phyloP scores from a whole-genome alignment of 768 basidiomycete genomes.

The Naganishia friedmannii region DNA sequence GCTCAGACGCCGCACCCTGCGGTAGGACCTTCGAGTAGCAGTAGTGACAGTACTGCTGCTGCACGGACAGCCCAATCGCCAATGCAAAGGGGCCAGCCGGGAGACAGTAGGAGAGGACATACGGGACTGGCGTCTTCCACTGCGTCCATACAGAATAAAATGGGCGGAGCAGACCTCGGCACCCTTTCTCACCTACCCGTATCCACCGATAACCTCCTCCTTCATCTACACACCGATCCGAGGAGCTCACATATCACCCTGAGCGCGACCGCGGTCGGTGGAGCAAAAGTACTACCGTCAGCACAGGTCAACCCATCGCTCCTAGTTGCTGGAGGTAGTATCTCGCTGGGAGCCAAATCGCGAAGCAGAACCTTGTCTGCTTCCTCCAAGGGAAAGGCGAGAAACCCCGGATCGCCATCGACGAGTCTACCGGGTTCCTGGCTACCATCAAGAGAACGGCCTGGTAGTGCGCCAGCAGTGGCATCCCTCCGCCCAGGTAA shows the following conservation, averaged over 20 bases:
- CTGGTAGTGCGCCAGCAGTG: background rate
- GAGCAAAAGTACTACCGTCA: slow-evolving; percentile 13
- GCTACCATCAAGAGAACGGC: background rate
- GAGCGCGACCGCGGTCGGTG: slow-evolving; percentile 27
- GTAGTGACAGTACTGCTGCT: background rate
- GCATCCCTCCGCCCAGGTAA: background rate
- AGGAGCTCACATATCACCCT: slow-evolving; percentile 47
- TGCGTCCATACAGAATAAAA: background rate
- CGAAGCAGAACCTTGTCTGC: slow-evolving; percentile 30
- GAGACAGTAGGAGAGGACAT: background rate
- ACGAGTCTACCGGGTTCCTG: background rate
- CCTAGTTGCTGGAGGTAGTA: slow-evolving; percentile 6
- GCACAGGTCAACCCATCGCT: slow-evolving; percentile 4
- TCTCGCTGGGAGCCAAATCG: slow-evolving; percentile 25
- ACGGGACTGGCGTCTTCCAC: background rate
- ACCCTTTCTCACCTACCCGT: slow-evolving; percentile 19
- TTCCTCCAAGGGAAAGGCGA: slow-evolving; percentile 21
- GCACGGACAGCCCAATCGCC: slow-evolving; percentile 7
- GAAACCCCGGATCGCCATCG: background rate
- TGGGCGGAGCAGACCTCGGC: background rate
- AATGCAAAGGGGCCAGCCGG: slow-evolving; percentile 7
- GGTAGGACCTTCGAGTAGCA: background rate
- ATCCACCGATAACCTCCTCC: slow-evolving; percentile 46
- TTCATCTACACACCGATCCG: slow-evolving; percentile 49
- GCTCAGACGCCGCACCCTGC: background rate